Evolutionary conservation across 2,329 filamentous ascomycete genomes (phyloP).

Genomic region (Camptophora hylomeconis): DNA sequence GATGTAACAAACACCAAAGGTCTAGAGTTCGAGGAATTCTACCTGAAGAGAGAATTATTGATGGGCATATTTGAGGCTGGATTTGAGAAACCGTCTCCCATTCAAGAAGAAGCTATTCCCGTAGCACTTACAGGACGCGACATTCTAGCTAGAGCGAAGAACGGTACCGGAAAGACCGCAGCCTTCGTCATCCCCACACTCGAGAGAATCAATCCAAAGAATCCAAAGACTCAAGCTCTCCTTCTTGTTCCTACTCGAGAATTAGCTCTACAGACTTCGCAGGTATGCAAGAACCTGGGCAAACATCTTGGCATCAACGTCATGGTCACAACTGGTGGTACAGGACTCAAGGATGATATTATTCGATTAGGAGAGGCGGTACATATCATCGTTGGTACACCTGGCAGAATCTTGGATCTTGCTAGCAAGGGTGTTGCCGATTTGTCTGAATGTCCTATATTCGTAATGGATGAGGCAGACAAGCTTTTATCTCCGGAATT

Average conservation of each 20-base stretch:
- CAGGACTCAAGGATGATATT: slow-evolving; percentile 89
- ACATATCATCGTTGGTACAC: slow-evolving; percentile 95
- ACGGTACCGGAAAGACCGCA: slow-evolving; percentile 95
- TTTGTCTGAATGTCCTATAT: slow-evolving; percentile 88
- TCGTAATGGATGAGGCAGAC: slow-evolving; percentile 99
- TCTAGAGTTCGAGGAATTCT: slow-evolving; percentile 94
- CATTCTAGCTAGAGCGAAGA: slow-evolving; percentile 92
- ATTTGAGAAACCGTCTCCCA: slow-evolving; percentile 96
- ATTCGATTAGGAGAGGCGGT: slow-evolving; percentile 86
- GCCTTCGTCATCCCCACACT: slow-evolving; percentile 94
- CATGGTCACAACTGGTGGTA: slow-evolving; percentile 98
- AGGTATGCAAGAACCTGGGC: slow-evolving; percentile 96
- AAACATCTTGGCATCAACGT: slow-evolving; percentile 96
- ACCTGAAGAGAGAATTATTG: slow-evolving; percentile 83
- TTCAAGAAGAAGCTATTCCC: slow-evolving; percentile 98
- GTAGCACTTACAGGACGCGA: slow-evolving; percentile 91
- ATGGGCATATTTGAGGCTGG: slow-evolving; percentile 99
- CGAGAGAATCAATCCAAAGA: slow-evolving; percentile 92
- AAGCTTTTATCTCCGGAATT: slow-evolving; percentile 95
- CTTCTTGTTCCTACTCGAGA: slow-evolving; percentile 95
- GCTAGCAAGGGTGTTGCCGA: slow-evolving; percentile 95
- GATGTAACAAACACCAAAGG: slow-evolving; percentile 98
- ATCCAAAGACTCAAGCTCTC: slow-evolving; percentile 88
- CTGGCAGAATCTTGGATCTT: slow-evolving; percentile 88
- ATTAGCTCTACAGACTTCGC: slow-evolving; percentile 92